These are phyloP conservation scores for Saccharomycopsis sp. DNA, from an alignment of 805 yeast genomes.

Conservation along the genomic window DNA sequence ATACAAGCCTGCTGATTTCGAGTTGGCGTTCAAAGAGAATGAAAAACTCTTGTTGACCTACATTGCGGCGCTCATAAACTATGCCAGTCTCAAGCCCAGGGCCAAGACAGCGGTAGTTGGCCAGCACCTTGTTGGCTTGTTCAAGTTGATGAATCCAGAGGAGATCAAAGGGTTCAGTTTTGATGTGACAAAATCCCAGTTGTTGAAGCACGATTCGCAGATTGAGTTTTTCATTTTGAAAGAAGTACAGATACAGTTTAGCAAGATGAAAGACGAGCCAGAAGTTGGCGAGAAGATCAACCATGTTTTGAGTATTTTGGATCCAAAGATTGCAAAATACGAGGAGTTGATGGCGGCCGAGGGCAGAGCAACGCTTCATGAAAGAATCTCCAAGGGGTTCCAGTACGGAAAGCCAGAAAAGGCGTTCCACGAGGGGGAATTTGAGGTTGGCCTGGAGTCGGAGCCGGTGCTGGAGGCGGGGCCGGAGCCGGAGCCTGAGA, in stretches of 20 bases:
- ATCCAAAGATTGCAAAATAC: constrained; percentile 8
- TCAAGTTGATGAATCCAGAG: too few species aligned
- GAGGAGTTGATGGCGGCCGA: constrained; percentile 5
- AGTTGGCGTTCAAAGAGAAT: not conserved
- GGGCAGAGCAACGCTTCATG: constrained; percentile 7
- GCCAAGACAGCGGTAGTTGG: constrained; percentile 1
- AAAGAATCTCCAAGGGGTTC: constrained; percentile 4
- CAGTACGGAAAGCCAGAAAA: constrained; percentile 15
- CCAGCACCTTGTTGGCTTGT: too few species aligned
- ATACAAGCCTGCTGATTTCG: not conserved
- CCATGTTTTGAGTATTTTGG: constrained; percentile 6
- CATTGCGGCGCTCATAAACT: constrained; percentile 14
- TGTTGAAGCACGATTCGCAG: not conserved
- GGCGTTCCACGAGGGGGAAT: too few species aligned
- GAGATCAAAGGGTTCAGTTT: too few species aligned
- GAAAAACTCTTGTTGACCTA: constrained; percentile 11
- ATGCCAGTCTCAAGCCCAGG: constrained; percentile 5
- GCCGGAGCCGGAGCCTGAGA: too few species aligned
- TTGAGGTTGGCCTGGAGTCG: too few species aligned
- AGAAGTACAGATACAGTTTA: constrained; percentile 10
- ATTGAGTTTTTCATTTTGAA: constrained; percentile 13
- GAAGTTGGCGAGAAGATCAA: not conserved
- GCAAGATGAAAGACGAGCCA: not conserved
- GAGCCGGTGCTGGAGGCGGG: too few species aligned
- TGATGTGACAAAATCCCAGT: not conserved